Evolutionary conservation across 768 basidiomycete genomes (phyloP).

Genomic region (Xerocomellus dryophilus): DNA sequence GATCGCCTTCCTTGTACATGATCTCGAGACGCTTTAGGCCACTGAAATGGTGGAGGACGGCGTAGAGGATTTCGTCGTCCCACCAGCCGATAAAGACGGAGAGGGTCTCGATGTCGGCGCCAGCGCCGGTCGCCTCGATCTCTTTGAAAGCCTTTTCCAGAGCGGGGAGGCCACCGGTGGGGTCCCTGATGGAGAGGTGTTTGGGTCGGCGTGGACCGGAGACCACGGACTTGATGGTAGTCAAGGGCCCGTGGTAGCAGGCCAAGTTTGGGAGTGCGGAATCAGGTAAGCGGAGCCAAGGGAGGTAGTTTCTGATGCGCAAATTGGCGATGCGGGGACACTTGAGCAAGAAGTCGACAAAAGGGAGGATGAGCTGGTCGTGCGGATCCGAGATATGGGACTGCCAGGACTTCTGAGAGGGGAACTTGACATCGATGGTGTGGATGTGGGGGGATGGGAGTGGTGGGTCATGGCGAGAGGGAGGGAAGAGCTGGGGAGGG

Average conservation of each 20-base stretch:
- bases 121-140: conserved; percentile 16
- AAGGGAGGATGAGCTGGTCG: conserved; percentile 28
- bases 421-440: conserved; percentile 31
- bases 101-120: conserved; percentile 28
- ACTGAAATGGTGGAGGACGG: conserved; percentile 38
- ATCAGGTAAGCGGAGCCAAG: conserved; percentile 22
- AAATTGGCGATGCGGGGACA: conserved; percentile 24
- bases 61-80: conserved; percentile 47
- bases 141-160: conserved; percentile 29
- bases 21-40: conserved; percentile 39
- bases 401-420: conserved; percentile 31
- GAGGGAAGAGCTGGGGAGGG: neutral
- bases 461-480: conserved; percentile 14
- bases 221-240: conserved; percentile 26
- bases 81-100: conserved; percentile 40
- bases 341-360: conserved; percentile 22
- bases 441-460: conserved; percentile 26
- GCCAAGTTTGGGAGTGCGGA: conserved; percentile 19
- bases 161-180: conserved; percentile 17
- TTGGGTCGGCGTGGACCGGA: conserved; percentile 15
- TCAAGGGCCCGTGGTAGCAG: conserved; percentile 26
- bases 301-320: conserved; percentile 28
- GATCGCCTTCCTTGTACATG: conserved; percentile 36
- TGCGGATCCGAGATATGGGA: conserved; percentile 27
- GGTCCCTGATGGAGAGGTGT: conserved; percentile 27